phyloP scores from a whole-genome alignment of 768 basidiomycete species.

The Saitozyma podzolica region DNA sequence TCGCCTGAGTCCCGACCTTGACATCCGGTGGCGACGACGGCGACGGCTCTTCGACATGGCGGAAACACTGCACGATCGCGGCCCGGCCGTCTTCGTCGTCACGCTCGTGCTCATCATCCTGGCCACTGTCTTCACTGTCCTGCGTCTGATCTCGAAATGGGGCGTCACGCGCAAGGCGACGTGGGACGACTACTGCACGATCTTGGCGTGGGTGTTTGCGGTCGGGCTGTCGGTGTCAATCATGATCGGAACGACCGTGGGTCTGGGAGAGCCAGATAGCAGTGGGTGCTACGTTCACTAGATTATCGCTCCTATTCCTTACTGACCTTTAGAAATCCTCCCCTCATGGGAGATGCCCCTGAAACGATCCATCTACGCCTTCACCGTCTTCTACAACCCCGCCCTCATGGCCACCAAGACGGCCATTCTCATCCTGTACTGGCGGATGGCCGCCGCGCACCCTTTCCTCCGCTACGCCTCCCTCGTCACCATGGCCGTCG shows the following conservation, averaged over 20 bases:
- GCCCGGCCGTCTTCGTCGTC: slow-evolving; percentile 41
- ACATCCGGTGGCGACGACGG: background rate
- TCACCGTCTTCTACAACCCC: slow-evolving; percentile 48
- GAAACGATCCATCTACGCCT: slow-evolving; percentile 33
- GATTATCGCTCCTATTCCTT: background rate
- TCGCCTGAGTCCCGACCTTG: background rate
- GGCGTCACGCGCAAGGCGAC: slow-evolving; percentile 28
- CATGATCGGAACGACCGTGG: slow-evolving; percentile 30
- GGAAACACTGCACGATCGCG: slow-evolving; percentile 18
- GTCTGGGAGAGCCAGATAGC: slow-evolving; percentile 34
- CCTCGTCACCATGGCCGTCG: slow-evolving; percentile 31
- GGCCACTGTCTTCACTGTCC: slow-evolving; percentile 35
- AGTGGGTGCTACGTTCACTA: slow-evolving; percentile 16
- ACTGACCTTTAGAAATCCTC: background rate
- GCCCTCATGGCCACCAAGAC: slow-evolving; percentile 49
- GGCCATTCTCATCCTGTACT: slow-evolving; percentile 47
- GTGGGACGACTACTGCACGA: slow-evolving; percentile 38
- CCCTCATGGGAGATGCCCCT: slow-evolving; percentile 14
- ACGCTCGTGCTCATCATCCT: slow-evolving; percentile 37
- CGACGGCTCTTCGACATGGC: background rate
- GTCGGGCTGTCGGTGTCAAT: slow-evolving; percentile 24
- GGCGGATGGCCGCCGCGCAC: slow-evolving; percentile 40
- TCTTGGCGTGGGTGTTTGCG: slow-evolving; percentile 46
- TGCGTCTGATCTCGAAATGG: slow-evolving; percentile 43
- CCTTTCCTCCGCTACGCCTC: slow-evolving; percentile 42